Base-by-base conservation (phyloP, 352 stramenopile genomes). In the Phytophthora uliginosa region DNA sequence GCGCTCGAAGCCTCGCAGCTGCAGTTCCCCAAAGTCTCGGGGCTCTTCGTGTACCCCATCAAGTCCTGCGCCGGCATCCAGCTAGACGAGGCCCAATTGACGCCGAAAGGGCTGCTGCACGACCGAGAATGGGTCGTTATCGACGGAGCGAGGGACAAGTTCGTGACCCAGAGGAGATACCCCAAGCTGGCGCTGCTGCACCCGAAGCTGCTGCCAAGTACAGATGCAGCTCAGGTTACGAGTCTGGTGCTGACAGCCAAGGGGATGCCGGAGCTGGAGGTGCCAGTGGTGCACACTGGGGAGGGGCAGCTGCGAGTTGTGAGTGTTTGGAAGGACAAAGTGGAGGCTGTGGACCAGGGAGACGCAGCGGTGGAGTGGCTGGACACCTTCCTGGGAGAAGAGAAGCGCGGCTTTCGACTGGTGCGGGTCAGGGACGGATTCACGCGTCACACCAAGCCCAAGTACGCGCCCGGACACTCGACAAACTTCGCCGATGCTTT, bases 71-170 rank as follows among this genome's bases (percentile, higher is more conserved):
- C 71, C 53, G 86, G 84, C 1, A 84, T 93, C n/a, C 73, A 78
- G 3, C 47, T 96, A 7, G 63, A 83, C 2, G 59, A 74, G 31
- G 82, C 72, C 0, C 48, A 81, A 47, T 74, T 95, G 48, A 89
- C 85, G 4, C 81, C 62, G 0, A 87, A 84, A 60, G 89, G 90
- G 1, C 63, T 97, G 33, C 52, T 75, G 12, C 81, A 92, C 61
- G 91, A 97, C 68, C 87, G 91, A 45, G 76, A 79, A 59, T 97
- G 88, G 87, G 89, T 96, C 71, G 75, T 97, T 51, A 82, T 90
- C 24, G 86, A 95, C 63, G 74, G 75, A 33, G 80, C 82, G 1
- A 67, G 69, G 40, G 74, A 82, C 53, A 91, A 84, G 69, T 93
- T 96, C 63, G 77, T 95, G 58, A 90, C 86, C 3, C 83, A 95